Conservation (phyloP, 202 grass and related monocot species). For the Bolboschoenoplectus hybrid region DNA sequence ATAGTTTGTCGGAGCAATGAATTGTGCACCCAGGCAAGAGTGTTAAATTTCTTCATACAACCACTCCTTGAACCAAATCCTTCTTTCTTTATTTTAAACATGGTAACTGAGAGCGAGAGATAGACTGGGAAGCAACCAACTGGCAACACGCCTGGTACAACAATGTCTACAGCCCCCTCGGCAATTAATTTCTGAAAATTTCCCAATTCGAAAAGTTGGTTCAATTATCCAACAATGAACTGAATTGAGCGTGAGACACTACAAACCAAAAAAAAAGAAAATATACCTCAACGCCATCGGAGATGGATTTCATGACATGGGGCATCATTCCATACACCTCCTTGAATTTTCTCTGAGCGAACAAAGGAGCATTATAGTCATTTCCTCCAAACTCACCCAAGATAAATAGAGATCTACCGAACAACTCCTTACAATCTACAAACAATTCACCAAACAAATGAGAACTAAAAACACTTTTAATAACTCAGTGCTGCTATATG, state of each 20-base stretch:
- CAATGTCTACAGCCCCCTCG: conserved; percentile 73
- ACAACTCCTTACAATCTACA: conserved; percentile 77
- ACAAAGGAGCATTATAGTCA: conserved; percentile 80
- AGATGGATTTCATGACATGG: conserved; percentile 72
- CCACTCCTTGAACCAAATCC: conserved; percentile 74
- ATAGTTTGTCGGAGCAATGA: conserved; percentile 60
- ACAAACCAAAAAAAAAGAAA: background rate
- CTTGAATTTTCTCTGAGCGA: conserved; percentile 52
- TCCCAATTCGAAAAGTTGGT: background rate
- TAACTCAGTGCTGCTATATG: background rate
- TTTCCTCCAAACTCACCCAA: conserved; percentile 91
- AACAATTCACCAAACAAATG: conserved; percentile 2
- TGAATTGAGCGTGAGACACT: conserved; percentile 1
- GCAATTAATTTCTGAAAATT: conserved; percentile 66
- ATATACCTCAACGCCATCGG: conserved; percentile 68
- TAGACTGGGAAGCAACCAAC: conserved; percentile 91
- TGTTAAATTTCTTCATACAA: conserved; percentile 67
- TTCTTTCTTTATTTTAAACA: conserved; percentile 48
- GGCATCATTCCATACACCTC: conserved; percentile 67
- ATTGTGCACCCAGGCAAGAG: conserved; percentile 85
- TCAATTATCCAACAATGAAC: conserved; percentile 10
- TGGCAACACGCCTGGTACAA: conserved; percentile 84
- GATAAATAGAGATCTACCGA: conserved; percentile 70
- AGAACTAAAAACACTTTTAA: conserved; percentile 2
- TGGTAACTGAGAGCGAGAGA: conserved; percentile 47